A percentile compares a stretch with the other conserved stretches of the same genome.
These are phyloP conservation scores for Penicillium sp. DNA, from an alignment of 2,329 filamentous ascomycete species.

Conservation along the genomic window DNA sequence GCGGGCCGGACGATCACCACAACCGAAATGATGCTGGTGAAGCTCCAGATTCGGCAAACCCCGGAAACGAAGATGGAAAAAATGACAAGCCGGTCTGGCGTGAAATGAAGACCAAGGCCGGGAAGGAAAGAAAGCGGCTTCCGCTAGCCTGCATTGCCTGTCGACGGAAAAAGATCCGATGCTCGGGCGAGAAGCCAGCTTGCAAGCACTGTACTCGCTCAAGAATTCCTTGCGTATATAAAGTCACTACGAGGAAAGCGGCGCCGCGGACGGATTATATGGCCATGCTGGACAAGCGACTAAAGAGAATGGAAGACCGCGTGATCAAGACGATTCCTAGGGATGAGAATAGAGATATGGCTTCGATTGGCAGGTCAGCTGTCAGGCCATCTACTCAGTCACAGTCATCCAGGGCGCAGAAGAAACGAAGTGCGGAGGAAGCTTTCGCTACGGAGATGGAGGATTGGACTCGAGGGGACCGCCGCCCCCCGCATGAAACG, in stretches of 20 bases:
- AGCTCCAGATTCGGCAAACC: constrained; percentile 16
- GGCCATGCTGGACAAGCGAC: constrained; percentile 93
- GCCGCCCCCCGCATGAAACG: constrained; percentile 46
- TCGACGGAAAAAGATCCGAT: constrained; percentile 93
- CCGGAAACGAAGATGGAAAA: constrained; percentile 51
- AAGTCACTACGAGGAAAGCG: constrained; percentile 89
- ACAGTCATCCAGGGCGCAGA: constrained; percentile 56
- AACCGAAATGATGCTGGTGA: constrained; percentile 20
- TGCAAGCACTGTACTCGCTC: constrained; percentile 95
- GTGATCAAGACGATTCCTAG: constrained; percentile 95
- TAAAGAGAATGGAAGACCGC: constrained; percentile 96
- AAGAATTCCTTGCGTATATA: constrained; percentile 93
- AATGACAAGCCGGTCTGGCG: constrained; percentile 64
- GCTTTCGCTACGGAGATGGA: constrained; percentile 80
- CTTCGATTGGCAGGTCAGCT: constrained; percentile 68
- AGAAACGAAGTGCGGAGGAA: constrained; percentile 80
- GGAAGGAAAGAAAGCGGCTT: constrained; percentile 89
- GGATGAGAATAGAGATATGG: constrained; percentile 66
- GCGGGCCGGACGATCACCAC: constrained; percentile 16
- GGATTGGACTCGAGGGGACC: constrained; percentile 66
- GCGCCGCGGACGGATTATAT: constrained; percentile 96
- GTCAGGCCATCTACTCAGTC: constrained; percentile 72
- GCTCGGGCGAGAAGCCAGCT: constrained; percentile 93
- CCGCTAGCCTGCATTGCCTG: constrained; percentile 95
- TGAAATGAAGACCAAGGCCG: constrained; percentile 83